Conservation (phyloP, 1,139 yeast species). For the Wickerhamomyces sp. region DNA sequence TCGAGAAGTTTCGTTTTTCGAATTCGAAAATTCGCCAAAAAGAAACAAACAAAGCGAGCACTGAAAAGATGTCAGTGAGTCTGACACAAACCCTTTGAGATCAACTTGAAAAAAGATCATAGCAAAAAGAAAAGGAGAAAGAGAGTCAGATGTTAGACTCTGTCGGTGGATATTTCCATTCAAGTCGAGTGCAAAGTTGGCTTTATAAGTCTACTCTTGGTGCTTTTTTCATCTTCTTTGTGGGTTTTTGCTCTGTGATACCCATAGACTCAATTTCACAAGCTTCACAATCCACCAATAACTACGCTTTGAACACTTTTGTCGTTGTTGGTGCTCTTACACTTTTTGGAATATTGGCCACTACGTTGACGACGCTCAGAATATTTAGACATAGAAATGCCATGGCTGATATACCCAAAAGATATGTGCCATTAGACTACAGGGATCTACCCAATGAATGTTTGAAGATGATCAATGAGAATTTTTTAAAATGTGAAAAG, state of each 20-base stretch:
- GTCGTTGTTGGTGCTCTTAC: slow-evolving; percentile 74
- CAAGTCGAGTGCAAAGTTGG: slow-evolving; percentile 27
- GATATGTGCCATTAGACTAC: slow-evolving; percentile 60
- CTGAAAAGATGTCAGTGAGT: too few relatives aligned
- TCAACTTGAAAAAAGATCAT: too few relatives aligned
- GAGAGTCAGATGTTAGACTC: too few relatives aligned
- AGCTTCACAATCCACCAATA: slow-evolving; percentile 44
- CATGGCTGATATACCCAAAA: slow-evolving; percentile 69
- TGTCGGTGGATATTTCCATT: too few relatives aligned
- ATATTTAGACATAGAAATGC: slow-evolving; percentile 54
- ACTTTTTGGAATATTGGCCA: slow-evolving; percentile 44
- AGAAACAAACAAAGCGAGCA: too few relatives aligned
- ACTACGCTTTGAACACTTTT: slow-evolving; percentile 56
- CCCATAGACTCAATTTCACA: slow-evolving; percentile 75
- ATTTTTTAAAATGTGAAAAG: slow-evolving; percentile 41
- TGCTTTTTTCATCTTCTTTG: slow-evolving; percentile 42
- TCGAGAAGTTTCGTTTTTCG: too few relatives aligned
- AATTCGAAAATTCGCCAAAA: too few relatives aligned
- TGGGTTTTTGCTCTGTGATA: slow-evolving; percentile 59
- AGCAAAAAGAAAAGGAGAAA: too few relatives aligned
- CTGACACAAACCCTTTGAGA: too few relatives aligned
- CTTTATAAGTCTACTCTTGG: slow-evolving; percentile 51
- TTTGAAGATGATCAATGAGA: slow-evolving; percentile 35
- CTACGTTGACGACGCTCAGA: slow-evolving; percentile 45
- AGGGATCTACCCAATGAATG: slow-evolving; percentile 56